phyloP scores from a whole-genome alignment of 2,329 filamentous ascomycete species.

The Cryphonectria carpinicola region DNA sequence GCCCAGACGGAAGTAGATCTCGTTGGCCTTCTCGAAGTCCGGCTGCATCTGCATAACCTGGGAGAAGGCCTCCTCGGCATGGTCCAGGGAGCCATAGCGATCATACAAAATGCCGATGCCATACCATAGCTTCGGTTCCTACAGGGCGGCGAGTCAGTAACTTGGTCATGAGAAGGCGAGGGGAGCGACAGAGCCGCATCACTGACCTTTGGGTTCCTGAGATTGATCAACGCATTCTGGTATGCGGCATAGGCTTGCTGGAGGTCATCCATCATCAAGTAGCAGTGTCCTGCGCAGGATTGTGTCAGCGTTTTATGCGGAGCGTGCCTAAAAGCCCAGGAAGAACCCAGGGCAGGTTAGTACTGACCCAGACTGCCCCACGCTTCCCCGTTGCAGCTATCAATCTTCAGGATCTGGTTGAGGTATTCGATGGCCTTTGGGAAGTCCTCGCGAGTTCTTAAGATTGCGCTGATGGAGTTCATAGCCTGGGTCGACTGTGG shows the following conservation, averaged over 20 bases:
- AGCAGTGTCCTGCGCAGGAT: slow-evolving; percentile 77
- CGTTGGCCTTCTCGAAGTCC: slow-evolving; percentile 96
- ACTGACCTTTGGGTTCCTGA: slow-evolving; percentile 87
- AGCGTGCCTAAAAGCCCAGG: neutral
- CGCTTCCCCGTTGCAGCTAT: slow-evolving; percentile 87
- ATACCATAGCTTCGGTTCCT: slow-evolving; percentile 98
- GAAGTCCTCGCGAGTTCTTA: slow-evolving; percentile 91
- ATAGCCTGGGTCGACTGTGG: slow-evolving; percentile 87
- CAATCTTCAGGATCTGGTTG: slow-evolving; percentile 86
- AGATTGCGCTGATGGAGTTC: slow-evolving; percentile 90
- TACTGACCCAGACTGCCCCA: slow-evolving; percentile 86
- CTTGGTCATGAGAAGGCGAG: neutral
- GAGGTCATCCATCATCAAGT: slow-evolving; percentile 97
- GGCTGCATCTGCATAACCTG: slow-evolving; percentile 99
- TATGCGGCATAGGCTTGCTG: slow-evolving; percentile 97
- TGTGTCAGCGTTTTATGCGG: slow-evolving; percentile 34
- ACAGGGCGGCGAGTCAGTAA: slow-evolving; percentile 16
- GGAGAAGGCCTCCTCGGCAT: slow-evolving; percentile 96
- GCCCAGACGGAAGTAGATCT: slow-evolving; percentile 98
- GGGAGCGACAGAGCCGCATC: neutral
- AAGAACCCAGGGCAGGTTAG: slow-evolving; percentile 34
- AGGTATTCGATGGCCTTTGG: slow-evolving; percentile 93
- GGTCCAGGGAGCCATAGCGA: slow-evolving; percentile 92
- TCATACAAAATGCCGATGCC: slow-evolving; percentile 98
- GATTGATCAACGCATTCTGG: slow-evolving; percentile 90